phyloP scores from a whole-genome alignment of 768 basidiomycete species.

The Zangia roseola region DNA sequence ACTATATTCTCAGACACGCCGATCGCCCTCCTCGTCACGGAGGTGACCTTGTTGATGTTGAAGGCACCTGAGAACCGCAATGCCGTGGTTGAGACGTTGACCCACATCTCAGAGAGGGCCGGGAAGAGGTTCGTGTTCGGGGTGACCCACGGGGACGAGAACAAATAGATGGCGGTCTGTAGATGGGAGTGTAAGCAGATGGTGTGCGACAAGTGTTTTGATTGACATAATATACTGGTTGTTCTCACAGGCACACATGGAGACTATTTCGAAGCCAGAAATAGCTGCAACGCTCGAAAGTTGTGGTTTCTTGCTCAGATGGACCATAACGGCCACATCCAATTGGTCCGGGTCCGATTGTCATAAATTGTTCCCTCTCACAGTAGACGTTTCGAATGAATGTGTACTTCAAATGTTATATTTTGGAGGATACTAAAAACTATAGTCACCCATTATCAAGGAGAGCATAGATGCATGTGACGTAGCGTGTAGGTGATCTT shows the following conservation, averaged over 20 bases:
- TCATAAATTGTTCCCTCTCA: neutral
- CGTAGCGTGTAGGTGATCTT: too few species aligned
- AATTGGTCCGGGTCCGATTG: neutral
- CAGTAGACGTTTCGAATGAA: too few species aligned
- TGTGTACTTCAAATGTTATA: too few species aligned
- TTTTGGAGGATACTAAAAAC: too few species aligned
- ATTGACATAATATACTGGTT: too few species aligned
- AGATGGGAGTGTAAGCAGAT: constrained; percentile 23
- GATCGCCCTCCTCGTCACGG: neutral
- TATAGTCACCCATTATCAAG: too few species aligned
- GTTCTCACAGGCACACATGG: constrained; percentile 17
- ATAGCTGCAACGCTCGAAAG: constrained; percentile 2
- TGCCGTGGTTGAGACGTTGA: constrained; percentile 8
- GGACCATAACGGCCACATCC: constrained; percentile 16
- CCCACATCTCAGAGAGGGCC: constrained; percentile 11
- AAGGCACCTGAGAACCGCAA: constrained; percentile 25
- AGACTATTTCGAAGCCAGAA: constrained; percentile 11
- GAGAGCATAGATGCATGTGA: too few species aligned
- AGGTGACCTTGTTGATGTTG: constrained; percentile 15
- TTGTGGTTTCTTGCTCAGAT: constrained; percentile 15
- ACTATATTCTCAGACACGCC: constrained; percentile 18
- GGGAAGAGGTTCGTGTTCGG: constrained; percentile 19
- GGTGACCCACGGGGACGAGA: constrained; percentile 18
- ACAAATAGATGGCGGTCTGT: constrained; percentile 15
- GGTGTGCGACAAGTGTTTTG: neutral